Base-by-base conservation (phyloP, 805 yeast species). In the Kodamaea sagamina region DNA sequence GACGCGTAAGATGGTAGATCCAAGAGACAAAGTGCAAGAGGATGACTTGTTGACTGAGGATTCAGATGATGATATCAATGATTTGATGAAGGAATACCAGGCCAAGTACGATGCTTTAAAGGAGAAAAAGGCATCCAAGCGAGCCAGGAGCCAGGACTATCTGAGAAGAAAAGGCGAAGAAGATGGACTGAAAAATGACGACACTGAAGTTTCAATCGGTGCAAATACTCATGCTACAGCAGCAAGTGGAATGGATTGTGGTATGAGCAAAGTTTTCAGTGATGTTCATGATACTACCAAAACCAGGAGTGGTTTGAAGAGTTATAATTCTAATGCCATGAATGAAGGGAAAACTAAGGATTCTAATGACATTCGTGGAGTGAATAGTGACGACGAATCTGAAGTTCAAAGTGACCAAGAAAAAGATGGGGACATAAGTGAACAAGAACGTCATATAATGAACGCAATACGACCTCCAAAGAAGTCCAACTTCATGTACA, bases 31-130 rank as follows among this genome's bases (percentile, higher is more conserved):
- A 21, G 48, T 44, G 6, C 52, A 55, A 19, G 50, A 57, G 1
- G 61, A 62, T 6, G 69, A 65, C 28, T 53, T 57, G 10, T 57
- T 68, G 12, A 71, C 74, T 1, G 71, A 60, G 26, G 67, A 61
- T 29, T 67, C 71, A 2, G 63, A 59, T 11, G 74, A 71, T 37
- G 74, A 65, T 24, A 46, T 67, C 12, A 58, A 61, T 0, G 68
- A 70, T 43, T 47, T 71, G 15, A 59, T 63, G 41, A 71, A 71
- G 47, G 74, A 70, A 44, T 69, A 46, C 31, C 58, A 53, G 13
- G 41, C 41, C 11, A 47, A 43, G 28, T 45, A 43, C 21, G 50
- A 58, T 48, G 57, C 61, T 36, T 27, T 63, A 24, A 53, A 58
- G 47, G 54, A 47, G 37, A 54, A 55, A 39, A 47, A 50, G 36